phyloP scores from a whole-genome alignment of 805 yeast genomes.

The Candida koratica region DNA sequence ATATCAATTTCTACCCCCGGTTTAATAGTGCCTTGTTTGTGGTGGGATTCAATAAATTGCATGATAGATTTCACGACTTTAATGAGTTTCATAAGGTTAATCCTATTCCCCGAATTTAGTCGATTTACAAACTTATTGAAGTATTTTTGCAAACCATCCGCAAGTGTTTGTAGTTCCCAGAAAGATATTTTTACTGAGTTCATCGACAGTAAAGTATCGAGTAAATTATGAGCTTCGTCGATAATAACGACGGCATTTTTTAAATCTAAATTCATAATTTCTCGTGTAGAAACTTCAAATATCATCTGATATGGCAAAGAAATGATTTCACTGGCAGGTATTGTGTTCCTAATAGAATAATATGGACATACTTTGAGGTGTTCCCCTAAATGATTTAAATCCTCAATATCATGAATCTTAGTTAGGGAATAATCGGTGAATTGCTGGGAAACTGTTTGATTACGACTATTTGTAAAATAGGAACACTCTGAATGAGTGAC shows the following conservation, averaged over 20 bases:
- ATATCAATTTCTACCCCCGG: constrained; percentile 55
- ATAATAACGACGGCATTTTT: constrained; percentile 67
- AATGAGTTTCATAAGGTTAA: constrained; percentile 59
- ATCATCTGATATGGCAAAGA: constrained; percentile 84
- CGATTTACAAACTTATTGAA: constrained; percentile 56
- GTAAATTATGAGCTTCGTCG: constrained; percentile 89
- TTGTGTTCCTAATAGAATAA: constrained; percentile 61
- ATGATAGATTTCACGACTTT: constrained; percentile 53
- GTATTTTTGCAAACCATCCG: constrained; percentile 52
- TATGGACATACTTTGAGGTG: constrained; percentile 70
- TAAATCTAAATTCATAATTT: constrained; percentile 54
- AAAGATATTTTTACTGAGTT: constrained; percentile 58
- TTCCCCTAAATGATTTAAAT: constrained; percentile 58
- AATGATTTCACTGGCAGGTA: constrained; percentile 63
- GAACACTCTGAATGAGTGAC: constrained; percentile 23
- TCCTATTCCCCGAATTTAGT: constrained; percentile 67
- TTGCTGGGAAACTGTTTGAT: constrained; percentile 21
- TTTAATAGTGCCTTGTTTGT: constrained; percentile 23
- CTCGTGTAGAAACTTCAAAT: constrained; percentile 57
- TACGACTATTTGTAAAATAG: constrained; percentile 18
- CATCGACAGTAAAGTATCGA: constrained; percentile 70
- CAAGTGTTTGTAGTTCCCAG: constrained; percentile 44
- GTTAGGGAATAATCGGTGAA: constrained; percentile 57
- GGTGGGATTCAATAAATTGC: constrained; percentile 39
- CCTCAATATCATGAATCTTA: constrained; percentile 74